Evolutionary conservation across 306 rosid species (phyloP).

Genomic region (barrel medic (Medicago truncatula)): MtrunA17r5.0-ANR NC_053047.1:15521001-15521500

Average conservation of each 20-base stretch:
- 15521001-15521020: constrained; percentile 97
- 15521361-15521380: constrained; percentile 5
- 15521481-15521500: no score
- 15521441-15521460: constrained; percentile 13
- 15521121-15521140: constrained; percentile 84
- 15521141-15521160: constrained; percentile 25
- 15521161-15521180: constrained; percentile 19
- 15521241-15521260: constrained; percentile 27
- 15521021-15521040: constrained; percentile 95
- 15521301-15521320: background rate
- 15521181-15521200: constrained; percentile 14
- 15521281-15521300: background rate
- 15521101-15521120: constrained; percentile 84
- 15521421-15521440: constrained; percentile 18
- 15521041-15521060: constrained; percentile 94
- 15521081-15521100: constrained; percentile 95
- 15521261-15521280: constrained; percentile 22
- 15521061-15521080: constrained; percentile 97
- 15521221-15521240: constrained; percentile 15
- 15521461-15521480: background rate
- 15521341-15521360: background rate
- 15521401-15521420: background rate
- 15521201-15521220: constrained; percentile 6
- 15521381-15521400: constrained; percentile 4
- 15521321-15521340: background rate